Evolutionary conservation across 2,329 filamentous ascomycete species (phyloP), one percentile per base, ranked within the genome.

Genomic region (Fusarium sp.): DNA sequence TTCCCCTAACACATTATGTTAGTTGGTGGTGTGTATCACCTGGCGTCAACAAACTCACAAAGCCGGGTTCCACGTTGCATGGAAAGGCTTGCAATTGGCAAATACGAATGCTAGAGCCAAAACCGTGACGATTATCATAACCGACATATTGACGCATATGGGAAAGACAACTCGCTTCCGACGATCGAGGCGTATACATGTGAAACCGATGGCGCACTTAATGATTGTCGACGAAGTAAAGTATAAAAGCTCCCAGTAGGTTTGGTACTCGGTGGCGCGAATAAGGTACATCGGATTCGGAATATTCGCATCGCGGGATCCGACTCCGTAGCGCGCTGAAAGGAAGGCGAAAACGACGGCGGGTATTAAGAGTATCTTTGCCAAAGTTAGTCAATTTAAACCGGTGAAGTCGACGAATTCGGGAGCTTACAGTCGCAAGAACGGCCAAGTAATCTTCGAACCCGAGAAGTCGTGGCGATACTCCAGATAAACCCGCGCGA

Each of bases 201-300:
- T 59, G 10, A 62, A 49, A 0, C 65, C 54, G 3, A 68, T 68
- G 1, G 65, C 54, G 20, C 62, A 67, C 4, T 68, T 68, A 3
- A 68, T 61, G 1, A 68, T n/a, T 4, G 65, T 61, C 9, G 65
- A 68, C 0, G 55, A 67, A 11, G 33, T 45, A 5, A 68, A 68
- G 14, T 67, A 67, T 1, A 68, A 10, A 8, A 68, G 4, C 5
- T 67, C 65, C 65, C 62, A 67, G 27, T 68, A 62, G 1, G 55
- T 67, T 18, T 67, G 62, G 29, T 68, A 68, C 36, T 68, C 55
- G 17, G n/a, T 18, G 20, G 65, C 62, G 57, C 47, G 49, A 3
- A 68, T n/a, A 3, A 67, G 55, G 12, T 68, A 68, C 8, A 68
- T 17, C 14, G 14, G 62, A 1, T 44, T 45, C 4, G 62, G 65